Evolutionary conservation across 345 rosid genomes (phyloP), one percentile per base, ranked within the genome.

Genomic region (Syzygium jambos): DNA sequence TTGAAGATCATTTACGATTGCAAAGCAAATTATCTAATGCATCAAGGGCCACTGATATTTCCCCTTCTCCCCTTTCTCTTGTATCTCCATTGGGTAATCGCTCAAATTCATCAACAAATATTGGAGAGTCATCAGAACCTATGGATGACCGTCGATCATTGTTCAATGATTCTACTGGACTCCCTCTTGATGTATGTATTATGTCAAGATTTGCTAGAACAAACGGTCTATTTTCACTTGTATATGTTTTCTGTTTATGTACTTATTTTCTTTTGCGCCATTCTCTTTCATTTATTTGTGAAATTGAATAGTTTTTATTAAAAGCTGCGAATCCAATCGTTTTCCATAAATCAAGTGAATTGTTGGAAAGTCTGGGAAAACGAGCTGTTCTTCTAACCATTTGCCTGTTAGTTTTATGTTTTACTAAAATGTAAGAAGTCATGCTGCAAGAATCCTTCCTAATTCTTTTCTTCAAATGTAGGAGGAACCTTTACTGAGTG

Each of bases 1-100:
- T 98, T 54, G 99, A 98, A 92, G 99, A 98, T 93, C 99, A 98
- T 92, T 91, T 98, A 89, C 95, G 99, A 87, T 89, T 96, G 80
- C 99, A 96, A 91, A 96, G 99, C 94, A 98, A 96, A 91, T 93
- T 95, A 88, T 92, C 94, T 88, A 92, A 91, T 90, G 93, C 95
- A 61, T 91, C 94, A 84, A 89, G 87, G 77, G 88, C 87, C 85
- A 85, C 88, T 87, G 96, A 96, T 90, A 92, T 90, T 89, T 91
- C 96, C 85, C 93, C 93, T 7, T 95, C 99, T 91, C 97, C 98
- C 77, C 93, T 95, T 88, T 93, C 98, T 89, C 92, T 95, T 87
- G 95, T 91, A 84, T 91, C 95, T 87, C 92, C 98, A 53, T 52
- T 92, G 84, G 92, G 89, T 89, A 92, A 90, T 87, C 91, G 89